Conservation (phyloP, 306 rosid species). For the Mimosa bimucronata region DNA sequence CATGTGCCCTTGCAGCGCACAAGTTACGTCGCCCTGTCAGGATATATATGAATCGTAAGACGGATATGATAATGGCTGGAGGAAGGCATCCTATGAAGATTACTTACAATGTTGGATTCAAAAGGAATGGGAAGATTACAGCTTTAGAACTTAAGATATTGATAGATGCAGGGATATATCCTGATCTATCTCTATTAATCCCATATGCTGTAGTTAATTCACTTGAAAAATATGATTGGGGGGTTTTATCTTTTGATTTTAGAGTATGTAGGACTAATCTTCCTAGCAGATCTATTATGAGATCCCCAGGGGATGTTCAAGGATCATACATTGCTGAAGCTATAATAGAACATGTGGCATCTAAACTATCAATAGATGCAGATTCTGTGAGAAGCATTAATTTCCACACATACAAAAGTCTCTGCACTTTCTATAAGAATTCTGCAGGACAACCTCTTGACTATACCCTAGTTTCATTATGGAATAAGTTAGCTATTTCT, state of each 20-base stretch:
- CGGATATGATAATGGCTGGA: conserved; percentile 91
- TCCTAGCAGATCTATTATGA: conserved; percentile 81
- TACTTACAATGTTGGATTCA: conserved; percentile 79
- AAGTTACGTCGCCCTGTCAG: conserved; percentile 78
- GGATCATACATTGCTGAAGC: conserved; percentile 91
- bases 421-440: conserved; percentile 51
- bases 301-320: conserved; percentile 85
- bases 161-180: conserved; percentile 72
- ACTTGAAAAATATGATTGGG: conserved; percentile 88
- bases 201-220: conserved; percentile 48
- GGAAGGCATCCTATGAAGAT: conserved; percentile 97
- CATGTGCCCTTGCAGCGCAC: conserved; percentile 92
- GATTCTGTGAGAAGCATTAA: conserved; percentile 74
- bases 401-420: conserved; percentile 74
- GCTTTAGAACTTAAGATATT: conserved; percentile 71
- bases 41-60: conserved; percentile 76
- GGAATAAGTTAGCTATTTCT: conserved; percentile 67
- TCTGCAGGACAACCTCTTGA: conserved; percentile 64
- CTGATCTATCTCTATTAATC: conserved; percentile 57
- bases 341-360: conserved; percentile 80
- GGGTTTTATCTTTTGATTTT: conserved; percentile 74
- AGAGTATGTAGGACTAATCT: conserved; percentile 85
- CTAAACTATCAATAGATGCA: conserved; percentile 67
- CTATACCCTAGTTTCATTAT: conserved; percentile 76
- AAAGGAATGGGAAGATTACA: conserved; percentile 80